Base-by-base conservation (phyloP, 495 filamentous ascomycete genomes). In the Trichoderma gamsii region DNA sequence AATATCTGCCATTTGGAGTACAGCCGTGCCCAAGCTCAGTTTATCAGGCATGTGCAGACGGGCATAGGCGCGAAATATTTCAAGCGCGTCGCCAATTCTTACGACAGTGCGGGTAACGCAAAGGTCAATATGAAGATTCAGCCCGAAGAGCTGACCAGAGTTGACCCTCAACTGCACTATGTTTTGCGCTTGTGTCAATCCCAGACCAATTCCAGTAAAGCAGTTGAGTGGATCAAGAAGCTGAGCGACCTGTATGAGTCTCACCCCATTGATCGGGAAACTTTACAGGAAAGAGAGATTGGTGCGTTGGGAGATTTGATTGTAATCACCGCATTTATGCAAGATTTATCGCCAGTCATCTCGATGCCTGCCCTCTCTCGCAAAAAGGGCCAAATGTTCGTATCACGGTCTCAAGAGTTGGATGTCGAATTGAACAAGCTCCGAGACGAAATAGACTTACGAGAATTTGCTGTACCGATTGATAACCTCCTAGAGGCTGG, bases 1-100 rank as follows among this genome's bases (percentile, higher is more conserved):
- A 80, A 79, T 59, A 69, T 78, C 15, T 78, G 74, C 66, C 69
- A 80, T 49, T 66, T 78, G 6, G 79, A 80, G 56, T 80, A 77
- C 68, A 35, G 25, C n/a, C 74, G 74, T 4, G 70, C 72, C 0
- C 75, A 76, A 41, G 49, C 52, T 6, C 12, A 69, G 1, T 75
- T 80, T 67, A 78, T 72, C 65, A 75, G 76, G 32, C 67, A 73
- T 13, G 68, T 77, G 1, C 76, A 78, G 63, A 68, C 67, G 0
- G 65, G 27, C 1, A 66, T 51, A 1, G 77, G 77, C 2, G 27
- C 18, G 1, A 73, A 76, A 64, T 73, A 71, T 61, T 80, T 82
- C 69, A 75, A 72, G 69, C 76, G 79, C 2, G 16, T 77, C 1
- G 69, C 72, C 1, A 72, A 68, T 66, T 63, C 64, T 4, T 70